Base-by-base conservation (phyloP, 2,329 filamentous ascomycete species). In the Arthrobotrys megalospora region DNA sequence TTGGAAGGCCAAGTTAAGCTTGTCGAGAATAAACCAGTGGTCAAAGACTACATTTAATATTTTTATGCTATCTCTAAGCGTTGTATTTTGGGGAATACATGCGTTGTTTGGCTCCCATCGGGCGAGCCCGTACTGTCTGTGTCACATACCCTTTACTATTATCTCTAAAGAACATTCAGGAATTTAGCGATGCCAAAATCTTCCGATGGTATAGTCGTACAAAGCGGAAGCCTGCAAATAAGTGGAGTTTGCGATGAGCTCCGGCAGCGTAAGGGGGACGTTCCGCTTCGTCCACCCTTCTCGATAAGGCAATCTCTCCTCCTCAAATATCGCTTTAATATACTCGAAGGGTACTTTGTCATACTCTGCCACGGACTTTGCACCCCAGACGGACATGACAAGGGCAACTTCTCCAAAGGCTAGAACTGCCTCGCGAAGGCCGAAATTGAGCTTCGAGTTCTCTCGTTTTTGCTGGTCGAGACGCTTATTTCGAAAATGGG, bases 381-480 rank as follows among this genome's bases (percentile, higher is more conserved):
- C 67, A 6, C 75, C 75, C 68, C 62, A 79, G 16, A 79, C 58
- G 48, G 68, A 80, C 53, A 67, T 72, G 16, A 73, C 68, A 4
- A 80, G 55, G 36, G 79, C 71, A 6, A 73, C 75, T 50, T 80
- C 80, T 24, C 80, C 80, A 47, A 79, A 81, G 6, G 79, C 80
- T 12, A 81, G 43, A 21, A 76, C 66, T 16, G 47, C 71, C 45
- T 76, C 77, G 24, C 80, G 75, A 10, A 76, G 50, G 14, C 72
- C 79, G 64, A 76, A 80, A 21, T 68, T 71, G 63, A 80, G 60
- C 21, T 79, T 55, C 16, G 63, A 52, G 45, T 69, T 70, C 5
- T 66, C 77, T 12, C 28, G 47, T 16, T 62, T 72, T 32, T 79
- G 75, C 16, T 79, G 52, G 11, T 47, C 38, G 14, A 68, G 43